These are phyloP conservation scores for Umbilicus rupestris DNA, from an alignment of 164 flowering plant species.

Conservation along the genomic window DNA sequence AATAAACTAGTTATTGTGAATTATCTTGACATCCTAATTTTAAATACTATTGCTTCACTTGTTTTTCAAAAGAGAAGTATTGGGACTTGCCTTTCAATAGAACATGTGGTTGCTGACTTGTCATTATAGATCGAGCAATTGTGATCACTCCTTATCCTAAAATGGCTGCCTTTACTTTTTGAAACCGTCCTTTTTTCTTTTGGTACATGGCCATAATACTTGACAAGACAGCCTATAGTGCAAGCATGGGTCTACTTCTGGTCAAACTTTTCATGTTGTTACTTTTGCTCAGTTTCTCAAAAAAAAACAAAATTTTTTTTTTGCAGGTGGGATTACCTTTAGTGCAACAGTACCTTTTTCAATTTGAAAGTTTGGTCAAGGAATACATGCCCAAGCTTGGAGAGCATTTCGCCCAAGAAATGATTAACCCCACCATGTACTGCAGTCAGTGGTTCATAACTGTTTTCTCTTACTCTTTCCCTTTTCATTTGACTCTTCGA, in stretches of 20 bases:
- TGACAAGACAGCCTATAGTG: too few relatives aligned
- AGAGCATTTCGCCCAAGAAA: slow-evolving; percentile 74
- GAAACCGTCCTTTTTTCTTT: too few relatives aligned
- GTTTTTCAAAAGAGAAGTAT: too few relatives aligned
- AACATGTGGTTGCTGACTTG: too few relatives aligned
- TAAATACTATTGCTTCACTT: not conserved
- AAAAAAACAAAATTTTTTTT: too few relatives aligned
- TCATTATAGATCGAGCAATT: too few relatives aligned
- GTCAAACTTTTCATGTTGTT: not conserved
- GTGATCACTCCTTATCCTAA: too few relatives aligned
- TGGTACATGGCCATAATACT: too few relatives aligned
- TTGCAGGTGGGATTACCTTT: slow-evolving; percentile 69
- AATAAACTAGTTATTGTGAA: not conserved
- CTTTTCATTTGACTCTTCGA: slow-evolving; percentile 90
- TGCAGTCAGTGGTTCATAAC: slow-evolving; percentile 99
- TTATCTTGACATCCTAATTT: not conserved
- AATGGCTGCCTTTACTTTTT: too few relatives aligned
- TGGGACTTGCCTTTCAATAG: too few relatives aligned
- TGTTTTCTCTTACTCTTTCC: slow-evolving; percentile 97
- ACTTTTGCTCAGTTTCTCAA: not conserved
- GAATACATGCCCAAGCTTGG: slow-evolving; percentile 85
- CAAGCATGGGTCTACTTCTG: not conserved
- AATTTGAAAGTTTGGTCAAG: slow-evolving; percentile 74
- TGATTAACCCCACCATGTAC: slow-evolving; percentile 98
- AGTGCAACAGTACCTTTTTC: slow-evolving; percentile 90